These are phyloP conservation scores for Hypoxylon sp. DNA, from an alignment of 2,329 filamentous ascomycete species.

Conservation along the genomic window DNA sequence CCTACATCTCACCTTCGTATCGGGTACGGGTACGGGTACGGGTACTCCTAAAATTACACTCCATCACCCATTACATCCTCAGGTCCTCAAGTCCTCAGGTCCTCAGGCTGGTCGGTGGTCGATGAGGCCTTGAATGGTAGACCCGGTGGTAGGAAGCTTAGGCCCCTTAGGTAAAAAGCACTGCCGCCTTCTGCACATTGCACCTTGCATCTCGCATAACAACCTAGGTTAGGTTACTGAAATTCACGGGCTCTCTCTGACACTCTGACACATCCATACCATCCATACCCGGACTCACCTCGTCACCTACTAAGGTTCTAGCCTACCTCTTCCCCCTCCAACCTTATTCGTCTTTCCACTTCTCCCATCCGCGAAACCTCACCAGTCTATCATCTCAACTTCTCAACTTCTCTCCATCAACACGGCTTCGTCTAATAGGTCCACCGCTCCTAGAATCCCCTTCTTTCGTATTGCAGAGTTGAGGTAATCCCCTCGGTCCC, in stretches of 20 bases:
- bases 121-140: not conserved
- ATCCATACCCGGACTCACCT: slow-evolving; percentile 7
- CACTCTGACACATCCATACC: slow-evolving; percentile 22
- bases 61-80: too few species aligned
- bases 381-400: slow-evolving; percentile 3
- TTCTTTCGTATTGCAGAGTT: slow-evolving; percentile 3
- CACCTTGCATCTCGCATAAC: not conserved
- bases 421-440: slow-evolving; percentile 6
- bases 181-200: not conserved
- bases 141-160: slow-evolving; percentile 2
- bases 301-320: slow-evolving; percentile 13
- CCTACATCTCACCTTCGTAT: slow-evolving; percentile 2
- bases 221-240: not conserved
- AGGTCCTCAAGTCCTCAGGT: too few species aligned
- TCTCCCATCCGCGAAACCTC: not conserved
- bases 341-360: not conserved
- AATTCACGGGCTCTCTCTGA: slow-evolving; percentile 3
- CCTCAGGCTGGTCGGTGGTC: not conserved
- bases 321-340: slow-evolving; percentile 13
- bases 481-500: slow-evolving; percentile 7
- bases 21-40: too few species aligned
- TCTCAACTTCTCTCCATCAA: not conserved
- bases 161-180: not conserved
- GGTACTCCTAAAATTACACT: too few species aligned
- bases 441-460: not conserved